Evolutionary conservation across 2,329 filamentous ascomycete genomes (phyloP), one percentile per base, ranked within the genome.

Genomic region (Fusarium staphyleae): DNA sequence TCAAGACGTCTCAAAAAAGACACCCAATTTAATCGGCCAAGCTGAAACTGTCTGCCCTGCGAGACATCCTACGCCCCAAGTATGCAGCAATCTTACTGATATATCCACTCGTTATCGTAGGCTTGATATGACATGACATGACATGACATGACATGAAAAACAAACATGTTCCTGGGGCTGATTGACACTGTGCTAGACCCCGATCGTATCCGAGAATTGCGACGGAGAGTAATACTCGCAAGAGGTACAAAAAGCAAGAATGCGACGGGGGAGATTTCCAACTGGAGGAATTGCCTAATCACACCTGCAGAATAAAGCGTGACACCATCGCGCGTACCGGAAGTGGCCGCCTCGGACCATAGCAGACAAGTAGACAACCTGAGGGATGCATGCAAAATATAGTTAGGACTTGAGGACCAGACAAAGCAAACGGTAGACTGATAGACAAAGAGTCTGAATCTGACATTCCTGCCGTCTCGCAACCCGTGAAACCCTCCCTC

Each of bases 31-130:
- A 50, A 45, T 24, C 49, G 35, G 41, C 44, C 40, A 44, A 24
- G 35, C 36, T 55, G 55, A 50, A 55, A 59, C 55, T 32, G 54
- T 41, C 28, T 32, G 24, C 41, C 40, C 40, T 41, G 35, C 36
- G 26, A 13, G 15, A 6, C 28, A 46, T 50, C 52, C 40, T 53
- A 62, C 57, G 44, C 53, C 57, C n/a, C 41, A 47, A 47, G 49
- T 28, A 58, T 47, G 57, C 34, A 46, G 57, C 19, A 61, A 61
- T 61, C 32, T 61, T 55, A 61, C 48, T 55, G 29, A 8, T 54
- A 61, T 60, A 50, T 41, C 57, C 53, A 53, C 57, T 24, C 22
- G 43, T 29, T 47, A 52, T 42, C 60, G 32, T 30, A 46, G 32
- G 44, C 40, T 30, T 13, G 12, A 4, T 7, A 22, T 44, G 29